A percentile compares a stretch with the other conserved stretches of the same genome.
Evolutionary conservation across 345 rosid species (phyloP).

Genomic region (Syzygium grande): DNA sequence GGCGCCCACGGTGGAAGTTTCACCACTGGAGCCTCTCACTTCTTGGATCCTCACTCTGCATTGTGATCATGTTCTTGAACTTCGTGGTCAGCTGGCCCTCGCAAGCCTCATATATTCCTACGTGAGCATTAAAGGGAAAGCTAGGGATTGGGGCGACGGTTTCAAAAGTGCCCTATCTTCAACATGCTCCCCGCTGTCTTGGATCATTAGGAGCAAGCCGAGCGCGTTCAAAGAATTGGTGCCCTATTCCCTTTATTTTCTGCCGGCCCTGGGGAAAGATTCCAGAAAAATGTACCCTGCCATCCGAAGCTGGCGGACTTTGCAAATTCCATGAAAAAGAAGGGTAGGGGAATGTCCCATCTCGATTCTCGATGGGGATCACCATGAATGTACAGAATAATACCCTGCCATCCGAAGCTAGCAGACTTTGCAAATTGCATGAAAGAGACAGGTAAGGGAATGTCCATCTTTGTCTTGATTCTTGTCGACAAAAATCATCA

Average conservation of each 20-base stretch:
- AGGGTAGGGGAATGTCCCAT: conserved; percentile 98
- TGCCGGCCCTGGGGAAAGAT: conserved; percentile 99
- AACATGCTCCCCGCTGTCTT: conserved; percentile 97
- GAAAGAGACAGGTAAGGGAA: no score
- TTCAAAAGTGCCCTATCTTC: conserved; percentile 99
- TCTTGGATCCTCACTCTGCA: conserved; percentile 83
- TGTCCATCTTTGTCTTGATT: no score
- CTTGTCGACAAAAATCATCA: no score
- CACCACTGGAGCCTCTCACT: conserved; percentile 99
- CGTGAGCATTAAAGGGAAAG: conserved; percentile 95
- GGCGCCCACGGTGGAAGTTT: conserved; percentile 99
- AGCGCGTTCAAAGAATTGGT: conserved; percentile 99
- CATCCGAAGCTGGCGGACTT: conserved; percentile 99
- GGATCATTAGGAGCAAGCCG: conserved; percentile 98
- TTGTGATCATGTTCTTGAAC: conserved; percentile 96
- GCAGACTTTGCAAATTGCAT: no score
- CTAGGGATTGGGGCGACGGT: conserved; percentile 99
- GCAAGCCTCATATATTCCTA: conserved; percentile 97
- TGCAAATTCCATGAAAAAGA: conserved; percentile 98
- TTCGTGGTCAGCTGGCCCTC: conserved; percentile 91
- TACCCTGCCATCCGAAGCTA: no score
- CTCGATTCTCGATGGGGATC: conserved; percentile 90
- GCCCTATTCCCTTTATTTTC: conserved; percentile 93
- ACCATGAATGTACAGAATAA: conserved; percentile 79
- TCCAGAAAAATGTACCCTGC: conserved; percentile 95